A percentile compares a stretch with the other conserved stretches of the same genome.
phyloP scores from a whole-genome alignment of 1,284 basidiomycete species.

The Ceratobasidium sp. region DNA sequence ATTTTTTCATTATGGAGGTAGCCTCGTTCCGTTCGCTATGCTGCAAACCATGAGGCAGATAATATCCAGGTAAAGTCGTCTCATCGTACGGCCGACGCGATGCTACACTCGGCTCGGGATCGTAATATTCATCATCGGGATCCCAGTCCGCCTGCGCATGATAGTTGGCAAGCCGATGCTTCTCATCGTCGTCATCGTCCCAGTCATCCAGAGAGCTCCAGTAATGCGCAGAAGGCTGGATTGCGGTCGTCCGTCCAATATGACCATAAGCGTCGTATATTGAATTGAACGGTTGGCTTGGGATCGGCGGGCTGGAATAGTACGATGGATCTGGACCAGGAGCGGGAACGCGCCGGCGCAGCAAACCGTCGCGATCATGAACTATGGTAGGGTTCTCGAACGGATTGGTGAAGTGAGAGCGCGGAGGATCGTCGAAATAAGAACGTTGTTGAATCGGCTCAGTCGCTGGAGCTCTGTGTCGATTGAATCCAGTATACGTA shows the following conservation, averaged over 20 bases:
- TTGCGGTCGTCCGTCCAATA: constrained; percentile 9
- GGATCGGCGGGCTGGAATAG: neutral
- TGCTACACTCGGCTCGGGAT: constrained; percentile 29
- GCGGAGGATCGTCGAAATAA: neutral
- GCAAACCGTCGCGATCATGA: neutral
- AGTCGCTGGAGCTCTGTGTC: neutral
- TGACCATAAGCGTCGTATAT: neutral
- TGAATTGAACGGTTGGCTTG: neutral
- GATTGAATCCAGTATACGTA: neutral
- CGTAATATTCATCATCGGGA: constrained; percentile 35
- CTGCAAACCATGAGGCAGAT: neutral
- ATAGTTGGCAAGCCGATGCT: neutral
- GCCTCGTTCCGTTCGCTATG: neutral
- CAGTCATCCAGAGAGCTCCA: neutral
- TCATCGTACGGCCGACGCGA: constrained; percentile 9
- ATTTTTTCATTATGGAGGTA: neutral
- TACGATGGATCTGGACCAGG: constrained; percentile 3
- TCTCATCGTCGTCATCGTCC: constrained; percentile 19
- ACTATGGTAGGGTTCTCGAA: too few relatives aligned
- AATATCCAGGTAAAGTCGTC: constrained; percentile 11
- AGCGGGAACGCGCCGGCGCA: constrained; percentile 1
- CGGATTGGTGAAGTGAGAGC: neutral
- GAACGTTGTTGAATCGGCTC: constrained; percentile 24
- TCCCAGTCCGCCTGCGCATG: constrained; percentile 34
- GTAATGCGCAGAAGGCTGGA: neutral